A percentile compares a stretch with the other conserved stretches of the same genome.
These are phyloP conservation scores for Apium graveolens DNA, from an alignment of 129 eudicot genomes.

Conservation along the genomic window DNA sequence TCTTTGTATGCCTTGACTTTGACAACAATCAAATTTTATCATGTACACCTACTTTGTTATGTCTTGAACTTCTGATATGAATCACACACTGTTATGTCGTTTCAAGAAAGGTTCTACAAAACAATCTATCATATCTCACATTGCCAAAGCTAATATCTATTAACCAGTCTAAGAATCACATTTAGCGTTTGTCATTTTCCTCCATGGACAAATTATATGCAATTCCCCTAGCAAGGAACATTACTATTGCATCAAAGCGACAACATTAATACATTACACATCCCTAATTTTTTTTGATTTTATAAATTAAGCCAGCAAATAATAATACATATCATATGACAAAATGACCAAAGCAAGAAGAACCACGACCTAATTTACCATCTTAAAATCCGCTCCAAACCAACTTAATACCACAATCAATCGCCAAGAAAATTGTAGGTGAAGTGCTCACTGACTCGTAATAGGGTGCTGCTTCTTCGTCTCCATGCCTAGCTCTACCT, in stretches of 20 bases:
- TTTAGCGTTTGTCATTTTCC: too few relatives aligned
- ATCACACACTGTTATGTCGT: too few relatives aligned
- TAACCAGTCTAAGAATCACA: too few relatives aligned
- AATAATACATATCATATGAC: slow-evolving; percentile 22
- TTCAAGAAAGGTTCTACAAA: too few relatives aligned
- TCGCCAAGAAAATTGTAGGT: slow-evolving; percentile 63
- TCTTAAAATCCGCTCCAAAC: slow-evolving; percentile 98
- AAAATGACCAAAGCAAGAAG: slow-evolving; percentile 20
- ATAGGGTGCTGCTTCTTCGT: slow-evolving; percentile 88
- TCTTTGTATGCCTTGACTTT: neutral
- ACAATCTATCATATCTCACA: too few relatives aligned
- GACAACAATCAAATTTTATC: neutral
- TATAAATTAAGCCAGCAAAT: too few relatives aligned
- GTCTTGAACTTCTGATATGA: neutral
- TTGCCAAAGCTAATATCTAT: too few relatives aligned
- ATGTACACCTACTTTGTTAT: neutral
- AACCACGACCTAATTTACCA: slow-evolving; percentile 84
- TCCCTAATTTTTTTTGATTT: too few relatives aligned
- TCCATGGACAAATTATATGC: too few relatives aligned
- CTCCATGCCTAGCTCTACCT: slow-evolving; percentile 69
- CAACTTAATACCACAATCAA: slow-evolving; percentile 59
- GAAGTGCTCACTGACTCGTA: slow-evolving; percentile 61
- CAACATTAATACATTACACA: too few relatives aligned
- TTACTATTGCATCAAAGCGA: too few relatives aligned
- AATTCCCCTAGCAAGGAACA: too few relatives aligned